Percentiles rank a stretch among this genome's conserved stretches.
Conservation (phyloP, 2,329 filamentous ascomycete genomes). For the Diplodia mutila region DNA sequence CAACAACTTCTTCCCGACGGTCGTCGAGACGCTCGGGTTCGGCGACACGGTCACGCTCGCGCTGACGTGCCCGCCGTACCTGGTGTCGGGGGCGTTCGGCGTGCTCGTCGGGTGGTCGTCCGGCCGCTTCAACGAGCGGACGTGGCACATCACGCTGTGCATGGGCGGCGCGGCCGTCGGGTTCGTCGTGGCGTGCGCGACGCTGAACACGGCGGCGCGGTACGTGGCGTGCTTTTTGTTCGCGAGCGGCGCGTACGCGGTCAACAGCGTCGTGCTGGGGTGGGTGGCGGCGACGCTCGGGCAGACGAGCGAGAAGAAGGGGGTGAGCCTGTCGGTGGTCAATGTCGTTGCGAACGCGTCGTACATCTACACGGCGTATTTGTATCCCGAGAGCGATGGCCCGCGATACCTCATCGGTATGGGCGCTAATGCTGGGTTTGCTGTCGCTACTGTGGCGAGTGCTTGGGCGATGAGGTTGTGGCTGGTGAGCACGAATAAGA, state of each 20-base stretch:
- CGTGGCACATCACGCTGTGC: conserved; percentile 35
- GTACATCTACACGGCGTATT: conserved; percentile 44
- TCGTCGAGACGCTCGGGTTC: conserved; percentile 44
- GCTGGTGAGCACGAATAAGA: conserved; percentile 39
- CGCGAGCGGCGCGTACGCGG: conserved; percentile 35
- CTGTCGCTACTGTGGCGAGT: conserved; percentile 35
- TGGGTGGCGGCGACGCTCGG: conserved; percentile 49
- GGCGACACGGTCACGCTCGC: conserved; percentile 40
- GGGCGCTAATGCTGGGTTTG: conserved; percentile 38
- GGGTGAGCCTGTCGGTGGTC: conserved; percentile 48
- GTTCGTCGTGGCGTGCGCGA: conserved; percentile 35
- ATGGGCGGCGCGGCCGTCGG: conserved; percentile 34
- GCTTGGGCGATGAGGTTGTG: conserved; percentile 40
- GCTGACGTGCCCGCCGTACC: conserved; percentile 30
- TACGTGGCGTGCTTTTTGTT: conserved; percentile 40
- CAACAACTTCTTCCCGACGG: conserved; percentile 41
- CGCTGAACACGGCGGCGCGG: conserved; percentile 35
- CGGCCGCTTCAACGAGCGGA: conserved; percentile 36
- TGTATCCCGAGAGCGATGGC: conserved; percentile 40
- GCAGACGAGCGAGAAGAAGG: conserved; percentile 50
- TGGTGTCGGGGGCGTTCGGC: conserved; percentile 33
- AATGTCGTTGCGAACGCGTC: conserved; percentile 47
- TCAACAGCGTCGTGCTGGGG: conserved; percentile 40
- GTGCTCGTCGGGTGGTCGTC: conserved; percentile 33
- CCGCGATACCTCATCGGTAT: conserved; percentile 39